Percentiles rank a stretch among this genome's conserved stretches.
phyloP scores from a whole-genome alignment of 768 basidiomycete species.

The Mycena floridula region DNA sequence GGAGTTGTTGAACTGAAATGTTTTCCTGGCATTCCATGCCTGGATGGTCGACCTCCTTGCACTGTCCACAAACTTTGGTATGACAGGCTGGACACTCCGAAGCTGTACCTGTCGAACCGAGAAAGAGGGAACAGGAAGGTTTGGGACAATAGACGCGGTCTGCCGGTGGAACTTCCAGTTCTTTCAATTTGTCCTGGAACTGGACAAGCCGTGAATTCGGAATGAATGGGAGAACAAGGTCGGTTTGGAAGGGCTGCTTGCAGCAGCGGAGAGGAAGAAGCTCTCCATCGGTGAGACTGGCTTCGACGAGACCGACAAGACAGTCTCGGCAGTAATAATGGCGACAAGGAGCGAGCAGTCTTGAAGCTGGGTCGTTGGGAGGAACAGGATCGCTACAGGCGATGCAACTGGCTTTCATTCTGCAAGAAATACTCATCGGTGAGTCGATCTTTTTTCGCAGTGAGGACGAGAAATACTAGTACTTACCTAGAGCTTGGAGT shows the following conservation, averaged over 20 bases:
- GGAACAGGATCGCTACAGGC: slow-evolving; percentile 35
- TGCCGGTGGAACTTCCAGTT: not conserved
- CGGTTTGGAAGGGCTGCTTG: slow-evolving; percentile 10
- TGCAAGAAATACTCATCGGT: too few species aligned
- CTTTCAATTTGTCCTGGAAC: not conserved
- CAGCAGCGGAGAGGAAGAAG: slow-evolving; percentile 29
- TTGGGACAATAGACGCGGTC: not conserved
- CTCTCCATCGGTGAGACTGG: slow-evolving; percentile 22
- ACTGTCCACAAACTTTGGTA: not conserved
- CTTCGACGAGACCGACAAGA: slow-evolving; percentile 18
- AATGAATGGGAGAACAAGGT: not conserved
- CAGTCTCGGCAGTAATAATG: slow-evolving; percentile 24
- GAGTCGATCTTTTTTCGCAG: too few species aligned
- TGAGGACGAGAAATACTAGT: too few species aligned
- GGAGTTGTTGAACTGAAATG: slow-evolving; percentile 17
- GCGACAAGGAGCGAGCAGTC: slow-evolving; percentile 22
- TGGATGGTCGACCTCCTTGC: slow-evolving; percentile 21
- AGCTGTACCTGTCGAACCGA: not conserved
- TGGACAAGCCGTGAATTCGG: not conserved
- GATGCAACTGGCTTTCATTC: slow-evolving; percentile 27
- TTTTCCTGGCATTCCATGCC: slow-evolving; percentile 19
- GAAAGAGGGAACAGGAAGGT: not conserved
- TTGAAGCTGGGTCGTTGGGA: slow-evolving; percentile 8
- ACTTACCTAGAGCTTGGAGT: too few species aligned
- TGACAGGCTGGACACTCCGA: not conserved